Evolutionary conservation across 768 basidiomycete species (phyloP).

Genomic region (Suillus fuscotomentosus): DNA sequence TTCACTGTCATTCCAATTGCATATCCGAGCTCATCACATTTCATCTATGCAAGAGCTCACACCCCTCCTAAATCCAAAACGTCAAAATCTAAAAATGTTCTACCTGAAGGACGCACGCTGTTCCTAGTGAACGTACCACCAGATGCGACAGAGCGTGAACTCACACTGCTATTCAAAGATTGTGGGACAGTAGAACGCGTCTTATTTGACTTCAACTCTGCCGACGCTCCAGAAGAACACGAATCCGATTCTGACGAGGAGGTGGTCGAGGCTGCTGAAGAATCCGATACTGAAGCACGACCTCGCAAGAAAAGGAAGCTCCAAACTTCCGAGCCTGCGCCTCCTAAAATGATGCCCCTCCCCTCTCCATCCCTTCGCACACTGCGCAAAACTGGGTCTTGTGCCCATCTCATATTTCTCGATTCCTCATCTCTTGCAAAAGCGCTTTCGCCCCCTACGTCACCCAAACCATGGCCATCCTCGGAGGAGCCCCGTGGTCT

Average conservation of each 20-base stretch:
- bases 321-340: slow-evolving; percentile 17
- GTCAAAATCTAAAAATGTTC: slow-evolving; percentile 14
- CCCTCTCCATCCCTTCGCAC: slow-evolving; percentile 53
- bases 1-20: slow-evolving; percentile 38
- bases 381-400: slow-evolving; percentile 59
- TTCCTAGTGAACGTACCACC: slow-evolving; percentile 90
- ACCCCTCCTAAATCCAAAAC: slow-evolving; percentile 43
- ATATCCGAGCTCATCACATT: slow-evolving; percentile 52
- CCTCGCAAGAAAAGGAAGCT: slow-evolving; percentile 34
- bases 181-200: slow-evolving; percentile 79
- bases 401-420: slow-evolving; percentile 72
- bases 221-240: slow-evolving; percentile 5
- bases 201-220: slow-evolving; percentile 53
- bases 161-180: slow-evolving; percentile 72
- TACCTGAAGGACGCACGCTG: slow-evolving; percentile 65
- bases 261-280: slow-evolving; percentile 4
- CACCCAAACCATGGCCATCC: slow-evolving; percentile 62
- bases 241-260: slow-evolving; percentile 26
- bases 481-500: slow-evolving; percentile 65
- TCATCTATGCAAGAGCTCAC: slow-evolving; percentile 77
- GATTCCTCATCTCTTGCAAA: slow-evolving; percentile 71
- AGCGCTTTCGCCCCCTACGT: slow-evolving; percentile 49
- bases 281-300: slow-evolving; percentile 9
- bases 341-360: slow-evolving; percentile 60
- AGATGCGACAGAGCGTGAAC: slow-evolving; percentile 81